phyloP scores from a whole-genome alignment of 1,139 yeast species.

The Yamadazyma trypodendri region DNA sequence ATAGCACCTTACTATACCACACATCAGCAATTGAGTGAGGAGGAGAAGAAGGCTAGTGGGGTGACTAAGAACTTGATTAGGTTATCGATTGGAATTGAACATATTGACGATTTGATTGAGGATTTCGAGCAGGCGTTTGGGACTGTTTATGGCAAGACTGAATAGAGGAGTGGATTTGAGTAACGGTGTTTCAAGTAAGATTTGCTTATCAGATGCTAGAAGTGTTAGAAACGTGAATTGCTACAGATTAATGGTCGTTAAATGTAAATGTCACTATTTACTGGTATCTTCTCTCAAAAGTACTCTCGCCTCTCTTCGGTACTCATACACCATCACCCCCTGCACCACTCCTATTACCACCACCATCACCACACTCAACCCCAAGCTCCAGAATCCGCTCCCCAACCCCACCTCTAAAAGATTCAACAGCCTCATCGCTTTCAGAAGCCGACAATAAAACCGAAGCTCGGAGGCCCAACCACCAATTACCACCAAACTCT shows the following conservation, averaged over 20 bases:
- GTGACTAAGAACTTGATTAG: conserved; percentile 86
- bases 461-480: conserved; percentile 15
- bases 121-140: conserved; percentile 84
- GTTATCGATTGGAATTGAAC: conserved; percentile 86
- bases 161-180: too few relatives aligned
- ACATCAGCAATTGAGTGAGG: conserved; percentile 83
- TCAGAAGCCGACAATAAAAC: conserved; percentile 12
- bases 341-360: too few relatives aligned
- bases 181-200: too few relatives aligned
- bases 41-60: conserved; percentile 79
- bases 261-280: too few relatives aligned
- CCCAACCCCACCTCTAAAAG: conserved; percentile 14
- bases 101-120: conserved; percentile 81
- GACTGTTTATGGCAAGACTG: conserved; percentile 39
- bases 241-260: too few relatives aligned
- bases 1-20: conserved; percentile 96
- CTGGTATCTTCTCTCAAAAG: too few relatives aligned
- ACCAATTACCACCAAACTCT: conserved; percentile 9
- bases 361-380: conserved; percentile 9
- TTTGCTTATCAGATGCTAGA: too few relatives aligned
- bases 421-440: conserved; percentile 8
- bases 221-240: too few relatives aligned
- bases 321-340: too few relatives aligned
- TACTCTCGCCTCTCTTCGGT: too few relatives aligned
- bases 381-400: conserved; percentile 14